phyloP scores from a whole-genome alignment of 2,329 filamentous ascomycete species.

The Colletotrichum magnum region DNA sequence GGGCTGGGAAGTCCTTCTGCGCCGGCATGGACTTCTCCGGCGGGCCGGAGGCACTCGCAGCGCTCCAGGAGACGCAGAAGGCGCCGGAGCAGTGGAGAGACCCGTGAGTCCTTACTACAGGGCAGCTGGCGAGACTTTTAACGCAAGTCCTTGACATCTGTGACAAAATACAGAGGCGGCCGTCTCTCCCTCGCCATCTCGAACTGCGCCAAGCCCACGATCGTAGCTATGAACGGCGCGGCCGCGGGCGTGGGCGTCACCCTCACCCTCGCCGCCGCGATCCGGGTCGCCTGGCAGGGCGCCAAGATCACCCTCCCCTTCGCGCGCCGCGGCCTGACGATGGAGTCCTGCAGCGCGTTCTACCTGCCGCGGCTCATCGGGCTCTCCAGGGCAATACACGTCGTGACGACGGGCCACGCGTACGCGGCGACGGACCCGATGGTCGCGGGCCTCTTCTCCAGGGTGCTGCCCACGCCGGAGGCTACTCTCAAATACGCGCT shows the following conservation, averaged over 20 bases:
- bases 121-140: background rate
- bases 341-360: constrained; percentile 41
- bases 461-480: constrained; percentile 22
- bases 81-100: constrained; percentile 10
- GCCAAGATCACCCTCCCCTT: constrained; percentile 41
- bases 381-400: constrained; percentile 35
- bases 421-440: constrained; percentile 27
- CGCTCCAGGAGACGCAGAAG: background rate
- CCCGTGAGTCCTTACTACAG: background rate
- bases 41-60: background rate
- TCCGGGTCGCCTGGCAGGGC: constrained; percentile 27
- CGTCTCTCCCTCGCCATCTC: constrained; percentile 29
- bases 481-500: background rate
- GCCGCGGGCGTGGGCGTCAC: constrained; percentile 41
- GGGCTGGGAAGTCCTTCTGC: constrained; percentile 24
- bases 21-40: constrained; percentile 14
- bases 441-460: constrained; percentile 30
- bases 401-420: constrained; percentile 33
- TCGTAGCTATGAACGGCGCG: constrained; percentile 41
- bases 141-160: background rate
- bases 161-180: constrained; percentile 54
- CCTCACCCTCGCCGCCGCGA: constrained; percentile 36
- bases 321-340: constrained; percentile 37
- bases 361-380: constrained; percentile 41
- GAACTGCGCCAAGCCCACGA: constrained; percentile 40